Base-by-base conservation (phyloP, 768 basidiomycete species). In the Galerina sulciceps region DNA sequence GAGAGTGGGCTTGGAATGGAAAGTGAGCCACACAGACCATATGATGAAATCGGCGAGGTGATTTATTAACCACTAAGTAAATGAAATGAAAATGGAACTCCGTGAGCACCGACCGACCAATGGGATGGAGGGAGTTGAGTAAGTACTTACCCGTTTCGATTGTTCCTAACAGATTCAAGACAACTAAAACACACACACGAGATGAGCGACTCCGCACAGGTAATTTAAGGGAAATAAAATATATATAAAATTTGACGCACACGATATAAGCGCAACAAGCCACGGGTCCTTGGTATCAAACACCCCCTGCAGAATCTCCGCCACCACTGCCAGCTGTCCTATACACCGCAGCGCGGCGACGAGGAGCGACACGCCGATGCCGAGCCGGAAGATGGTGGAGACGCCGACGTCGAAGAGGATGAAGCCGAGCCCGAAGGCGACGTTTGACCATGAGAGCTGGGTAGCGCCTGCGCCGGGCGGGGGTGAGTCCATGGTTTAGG, bases 81-180 rank as follows among this genome's bases (percentile, higher is more conserved):
- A 49, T 20, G 41, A 10, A 55, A 34, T 41, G 15, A 53, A 20
- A 43, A 23, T 36, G 9, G 53, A 14, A n/a, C 18, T 15, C 22
- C 34, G 13, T 26, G 38, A n/a, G 9, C n/a, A 34, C 11, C 18
- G 15, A 42, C 10, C 43, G 14, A 17, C n/a, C 10, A 36, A 17
- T 31, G 13, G 18, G 2, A 14, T 44, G 45, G 35, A 53, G 26
- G 47, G n/a, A 11, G 49, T 6, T 23, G 18, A n/a, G 31, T n/a
- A n/a, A 22, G 9, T 8, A 74, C 82, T 56, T 58, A 88, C 90
- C 90, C 13, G 85, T 86, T 63, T 94, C 93, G 45, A 87, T 76
- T 0, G 93, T 91, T 4, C 91, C 92, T 64, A 94, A 74, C 4
- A 90, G 64, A 68, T 93, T 93, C 54, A 94, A 71, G 23, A 93